Evolutionary conservation across 805 yeast species (phyloP), one percentile per base, ranked within the genome.

Genomic region (Yamadazyma phyllophila): DNA sequence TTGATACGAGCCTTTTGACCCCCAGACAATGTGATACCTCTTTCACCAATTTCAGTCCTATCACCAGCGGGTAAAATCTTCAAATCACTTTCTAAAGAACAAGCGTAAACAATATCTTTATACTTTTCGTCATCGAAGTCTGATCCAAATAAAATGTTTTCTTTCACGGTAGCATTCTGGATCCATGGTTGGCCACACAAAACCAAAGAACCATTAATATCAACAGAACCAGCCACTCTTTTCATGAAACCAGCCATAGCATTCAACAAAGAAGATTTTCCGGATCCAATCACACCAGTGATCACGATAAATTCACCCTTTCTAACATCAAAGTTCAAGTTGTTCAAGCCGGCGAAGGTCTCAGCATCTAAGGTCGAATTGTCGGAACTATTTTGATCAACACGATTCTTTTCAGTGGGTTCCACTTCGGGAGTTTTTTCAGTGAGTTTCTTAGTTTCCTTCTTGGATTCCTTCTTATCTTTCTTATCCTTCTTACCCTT

Each of bases 201-300:
- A 20, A 65, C 45, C 34, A 61, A 43, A 1, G 64, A 55, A 4
- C 69, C 69, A 45, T 62, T 58, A 7, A 65, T 60, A 43, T 50
- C 58, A 5, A 68, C 59, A 2, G 51, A 9, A 11, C 75, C 75
- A 1, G 43, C 16, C 5, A 57, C 52, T 34, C 62, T 57, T 37
- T 60, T 60, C 75, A 69, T 69, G 46, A 62, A 61, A 0, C 75
- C 74, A 6, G 71, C 53, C 31, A 69, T 47, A 2, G 73, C 75
- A 43, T 57, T 56, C 42, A 69, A 58, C 30, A 69, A 56, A 1
- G 75, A 69, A 2, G 71, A 52, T 49, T 64, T 62, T 26, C 73
- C 73, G 10, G 68, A 60, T 10, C 71, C 72, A 47, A 67, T 63
- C 27, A 61, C 47, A 13, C 73, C 73, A 17, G 71, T 67, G 20